These are phyloP conservation scores for Panicum hallii DNA, from an alignment of 202 grass and related monocot genomes.

Conservation along the genomic window DNA sequence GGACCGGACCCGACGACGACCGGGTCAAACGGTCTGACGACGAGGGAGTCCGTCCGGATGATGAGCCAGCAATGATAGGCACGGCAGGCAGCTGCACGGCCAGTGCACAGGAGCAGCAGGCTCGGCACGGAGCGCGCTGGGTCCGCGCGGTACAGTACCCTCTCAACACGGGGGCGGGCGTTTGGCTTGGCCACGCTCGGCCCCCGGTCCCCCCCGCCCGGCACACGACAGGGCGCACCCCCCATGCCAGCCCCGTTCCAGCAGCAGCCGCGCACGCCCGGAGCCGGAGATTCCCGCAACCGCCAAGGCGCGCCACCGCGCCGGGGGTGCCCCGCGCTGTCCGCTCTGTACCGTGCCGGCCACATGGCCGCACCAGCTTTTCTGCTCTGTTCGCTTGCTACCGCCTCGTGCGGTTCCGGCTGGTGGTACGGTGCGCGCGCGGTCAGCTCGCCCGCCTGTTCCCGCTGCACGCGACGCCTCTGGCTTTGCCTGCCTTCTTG, in stretches of 20 bases:
- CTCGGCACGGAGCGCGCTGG: neutral
- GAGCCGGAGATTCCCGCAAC: constrained; percentile 8
- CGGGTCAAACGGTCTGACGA: neutral
- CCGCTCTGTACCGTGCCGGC: constrained; percentile 31
- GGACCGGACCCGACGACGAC: neutral
- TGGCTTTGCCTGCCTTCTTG: too few species aligned
- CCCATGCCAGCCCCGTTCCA: neutral
- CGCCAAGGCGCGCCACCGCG: neutral
- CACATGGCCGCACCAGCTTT: constrained; percentile 30
- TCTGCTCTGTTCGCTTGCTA: neutral
- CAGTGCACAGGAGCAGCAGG: neutral
- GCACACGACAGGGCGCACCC: too few species aligned
- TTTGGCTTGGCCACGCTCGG: neutral
- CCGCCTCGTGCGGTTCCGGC: neutral
- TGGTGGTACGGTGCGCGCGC: neutral
- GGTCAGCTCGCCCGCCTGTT: too few species aligned
- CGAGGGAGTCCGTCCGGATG: neutral
- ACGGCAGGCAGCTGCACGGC: neutral
- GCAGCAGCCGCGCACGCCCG: neutral
- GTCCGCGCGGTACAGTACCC: neutral
- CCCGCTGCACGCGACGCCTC: too few species aligned
- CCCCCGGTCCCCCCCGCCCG: neutral
- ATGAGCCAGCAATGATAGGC: neutral
- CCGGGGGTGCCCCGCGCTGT: neutral
- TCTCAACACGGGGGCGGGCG: neutral